Conservation (phyloP, 2,329 filamentous ascomycete species). For the Mycocentrospora acerina region DNA sequence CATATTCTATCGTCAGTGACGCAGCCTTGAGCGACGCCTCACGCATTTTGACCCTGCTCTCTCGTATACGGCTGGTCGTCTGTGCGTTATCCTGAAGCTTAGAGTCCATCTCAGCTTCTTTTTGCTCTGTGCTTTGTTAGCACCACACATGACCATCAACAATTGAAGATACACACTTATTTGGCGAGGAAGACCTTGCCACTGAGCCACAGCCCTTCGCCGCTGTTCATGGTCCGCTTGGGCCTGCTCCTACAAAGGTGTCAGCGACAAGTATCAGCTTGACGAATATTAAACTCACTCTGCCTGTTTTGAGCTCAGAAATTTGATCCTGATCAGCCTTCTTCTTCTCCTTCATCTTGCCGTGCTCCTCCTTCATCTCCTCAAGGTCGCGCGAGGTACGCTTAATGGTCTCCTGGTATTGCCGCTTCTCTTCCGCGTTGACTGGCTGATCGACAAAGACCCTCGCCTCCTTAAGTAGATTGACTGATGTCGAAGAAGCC, state of each 20-base stretch:
- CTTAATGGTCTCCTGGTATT: slow-evolving; percentile 57
- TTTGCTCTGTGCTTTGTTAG: slow-evolving; percentile 41
- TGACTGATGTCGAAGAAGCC: slow-evolving; percentile 68
- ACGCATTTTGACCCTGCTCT: slow-evolving; percentile 46
- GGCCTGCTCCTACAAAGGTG: slow-evolving; percentile 37
- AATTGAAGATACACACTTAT: slow-evolving; percentile 57
- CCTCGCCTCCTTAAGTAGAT: slow-evolving; percentile 59
- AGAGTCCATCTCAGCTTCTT: slow-evolving; percentile 50
- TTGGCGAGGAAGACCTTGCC: slow-evolving; percentile 67
- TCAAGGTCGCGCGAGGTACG: slow-evolving; percentile 43
- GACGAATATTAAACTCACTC: slow-evolving; percentile 2
- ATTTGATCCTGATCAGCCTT: slow-evolving; percentile 12
- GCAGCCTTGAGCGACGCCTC: slow-evolving; percentile 45
- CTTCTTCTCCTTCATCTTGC: slow-evolving; percentile 17
- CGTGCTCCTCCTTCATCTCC: slow-evolving; percentile 33
- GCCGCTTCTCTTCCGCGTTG: slow-evolving; percentile 64
- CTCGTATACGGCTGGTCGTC: slow-evolving; percentile 52
- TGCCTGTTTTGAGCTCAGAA: slow-evolving; percentile 7
- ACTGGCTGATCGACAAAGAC: slow-evolving; percentile 79
- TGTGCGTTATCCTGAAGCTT: slow-evolving; percentile 44
- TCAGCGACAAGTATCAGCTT: neutral
- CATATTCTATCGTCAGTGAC: slow-evolving; percentile 54
- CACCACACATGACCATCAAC: neutral
- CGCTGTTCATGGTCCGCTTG: slow-evolving; percentile 65
- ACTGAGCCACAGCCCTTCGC: slow-evolving; percentile 67